phyloP scores from a whole-genome alignment of 2,329 filamentous ascomycete genomes.

The Hymenoscyphus scutula region DNA sequence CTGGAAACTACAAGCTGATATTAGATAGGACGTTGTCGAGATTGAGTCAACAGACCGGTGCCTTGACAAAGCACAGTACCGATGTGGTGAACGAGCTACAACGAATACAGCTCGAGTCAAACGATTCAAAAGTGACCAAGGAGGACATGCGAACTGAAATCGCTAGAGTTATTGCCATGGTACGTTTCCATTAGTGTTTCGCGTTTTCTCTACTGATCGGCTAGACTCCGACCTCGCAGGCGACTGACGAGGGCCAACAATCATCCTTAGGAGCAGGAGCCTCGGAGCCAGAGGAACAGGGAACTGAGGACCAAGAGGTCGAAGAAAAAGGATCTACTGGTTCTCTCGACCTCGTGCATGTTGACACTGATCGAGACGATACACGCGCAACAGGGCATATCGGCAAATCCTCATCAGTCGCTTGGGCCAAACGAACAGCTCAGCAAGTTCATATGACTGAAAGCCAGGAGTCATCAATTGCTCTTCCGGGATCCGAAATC shows the following conservation, averaged over 20 bases:
- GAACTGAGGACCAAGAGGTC: slow-evolving; percentile 15
- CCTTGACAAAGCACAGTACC: slow-evolving; percentile 20
- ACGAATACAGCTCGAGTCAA: slow-evolving; percentile 23
- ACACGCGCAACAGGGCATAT: slow-evolving; percentile 26
- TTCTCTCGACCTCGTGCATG: slow-evolving; percentile 26
- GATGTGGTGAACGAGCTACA: slow-evolving; percentile 25
- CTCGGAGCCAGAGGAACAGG: slow-evolving; percentile 1
- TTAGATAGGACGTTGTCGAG: slow-evolving; percentile 21
- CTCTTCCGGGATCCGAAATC: slow-evolving; percentile 9
- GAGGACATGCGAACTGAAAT: slow-evolving; percentile 24
- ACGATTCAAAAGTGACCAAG: slow-evolving; percentile 17
- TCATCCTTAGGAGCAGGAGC: neutral
- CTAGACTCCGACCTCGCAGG: neutral
- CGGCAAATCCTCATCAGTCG: slow-evolving; percentile 28
- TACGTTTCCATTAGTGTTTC: slow-evolving; percentile 10
- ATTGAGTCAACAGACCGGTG: slow-evolving; percentile 22
- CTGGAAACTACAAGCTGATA: slow-evolving; percentile 10
- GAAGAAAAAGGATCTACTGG: slow-evolving; percentile 29
- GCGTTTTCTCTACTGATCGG: neutral
- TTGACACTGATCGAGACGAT: slow-evolving; percentile 28
- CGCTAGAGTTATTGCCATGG: slow-evolving; percentile 27
- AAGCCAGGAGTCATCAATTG: slow-evolving; percentile 1
- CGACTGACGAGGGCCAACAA: slow-evolving; percentile 7
- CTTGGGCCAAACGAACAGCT: slow-evolving; percentile 27
- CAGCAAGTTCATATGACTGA: slow-evolving; percentile 12